A percentile compares a stretch with the other conserved stretches of the same genome.
These are phyloP conservation scores for Exophiala xenobiotica DNA, from an alignment of 2,329 filamentous ascomycete species.

Conservation along the genomic window DNA sequence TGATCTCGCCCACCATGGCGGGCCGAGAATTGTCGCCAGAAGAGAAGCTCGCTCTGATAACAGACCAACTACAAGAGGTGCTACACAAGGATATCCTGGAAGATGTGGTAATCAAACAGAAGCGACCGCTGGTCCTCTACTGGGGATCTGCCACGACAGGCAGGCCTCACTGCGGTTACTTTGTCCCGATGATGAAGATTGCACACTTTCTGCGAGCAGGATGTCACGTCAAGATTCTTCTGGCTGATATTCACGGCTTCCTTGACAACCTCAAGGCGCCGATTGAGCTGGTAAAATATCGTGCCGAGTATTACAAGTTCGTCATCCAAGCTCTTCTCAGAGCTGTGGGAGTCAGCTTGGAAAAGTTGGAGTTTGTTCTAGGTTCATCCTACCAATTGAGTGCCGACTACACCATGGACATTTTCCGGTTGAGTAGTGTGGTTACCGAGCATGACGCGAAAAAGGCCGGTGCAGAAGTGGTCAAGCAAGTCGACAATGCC, in stretches of 20 bases:
- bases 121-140: constrained; percentile 75
- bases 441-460: constrained; percentile 78
- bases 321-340: constrained; percentile 73
- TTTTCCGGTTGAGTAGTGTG: constrained; percentile 71
- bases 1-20: constrained; percentile 24
- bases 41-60: constrained; percentile 73
- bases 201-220: constrained; percentile 82
- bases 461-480: constrained; percentile 88
- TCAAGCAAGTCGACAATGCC: constrained; percentile 83
- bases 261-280: constrained; percentile 66
- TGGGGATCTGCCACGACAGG: constrained; percentile 86
- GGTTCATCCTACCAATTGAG: constrained; percentile 77
- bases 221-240: constrained; percentile 76
- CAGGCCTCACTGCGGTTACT: constrained; percentile 86
- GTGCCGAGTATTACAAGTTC: constrained; percentile 79
- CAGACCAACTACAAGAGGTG: constrained; percentile 76
- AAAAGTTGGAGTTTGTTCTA: constrained; percentile 77
- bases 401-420: constrained; percentile 77
- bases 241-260: constrained; percentile 63
- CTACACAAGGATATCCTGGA: constrained; percentile 65
- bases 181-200: constrained; percentile 84
- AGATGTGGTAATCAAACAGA: constrained; percentile 51
- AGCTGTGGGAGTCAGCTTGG: constrained; percentile 74
- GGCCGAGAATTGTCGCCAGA: constrained; percentile 35
- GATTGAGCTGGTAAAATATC: constrained; percentile 78